Conservation (phyloP, 768 basidiomycete species). For the Macrocybe gigantea region DNA sequence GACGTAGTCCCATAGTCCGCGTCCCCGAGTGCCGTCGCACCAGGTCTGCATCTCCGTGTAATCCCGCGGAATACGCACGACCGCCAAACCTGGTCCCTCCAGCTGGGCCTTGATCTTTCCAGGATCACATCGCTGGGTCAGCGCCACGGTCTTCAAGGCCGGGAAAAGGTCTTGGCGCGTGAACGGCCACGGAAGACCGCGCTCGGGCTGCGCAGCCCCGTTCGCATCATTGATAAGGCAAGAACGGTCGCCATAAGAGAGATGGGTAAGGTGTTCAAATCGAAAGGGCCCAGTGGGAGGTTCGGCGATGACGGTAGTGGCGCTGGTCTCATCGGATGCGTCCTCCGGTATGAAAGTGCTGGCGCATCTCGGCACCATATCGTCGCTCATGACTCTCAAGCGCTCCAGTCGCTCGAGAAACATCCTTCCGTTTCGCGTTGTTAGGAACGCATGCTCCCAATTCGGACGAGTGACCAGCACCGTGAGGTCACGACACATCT, state of each 20-base stretch:
- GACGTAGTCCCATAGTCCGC: constrained; percentile 24
- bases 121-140: constrained; percentile 21
- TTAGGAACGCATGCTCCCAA: constrained; percentile 16
- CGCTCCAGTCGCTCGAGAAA: constrained; percentile 27
- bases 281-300: too few relatives aligned
- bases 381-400: constrained; percentile 24
- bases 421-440: constrained; percentile 14
- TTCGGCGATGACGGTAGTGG: too few relatives aligned
- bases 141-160: constrained; percentile 21
- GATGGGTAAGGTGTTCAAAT: constrained; percentile 20
- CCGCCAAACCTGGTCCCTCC: constrained; percentile 15
- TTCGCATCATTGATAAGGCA: constrained; percentile 5
- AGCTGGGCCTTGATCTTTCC: constrained; percentile 15
- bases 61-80: constrained; percentile 21
- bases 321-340: too few relatives aligned
- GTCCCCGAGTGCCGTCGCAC: constrained; percentile 23
- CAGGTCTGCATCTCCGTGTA: constrained; percentile 30
- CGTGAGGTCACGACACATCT: constrained; percentile 23
- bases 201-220: constrained; percentile 3
- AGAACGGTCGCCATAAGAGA: constrained; percentile 20
- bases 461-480: constrained; percentile 19
- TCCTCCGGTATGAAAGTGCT: not conserved
- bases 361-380: constrained; percentile 17
- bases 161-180: constrained; percentile 18
- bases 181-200: constrained; percentile 13